Evolutionary conservation across 73 alveolate genomes (phyloP).

Genomic region (Urostyla sp.): DNA sequence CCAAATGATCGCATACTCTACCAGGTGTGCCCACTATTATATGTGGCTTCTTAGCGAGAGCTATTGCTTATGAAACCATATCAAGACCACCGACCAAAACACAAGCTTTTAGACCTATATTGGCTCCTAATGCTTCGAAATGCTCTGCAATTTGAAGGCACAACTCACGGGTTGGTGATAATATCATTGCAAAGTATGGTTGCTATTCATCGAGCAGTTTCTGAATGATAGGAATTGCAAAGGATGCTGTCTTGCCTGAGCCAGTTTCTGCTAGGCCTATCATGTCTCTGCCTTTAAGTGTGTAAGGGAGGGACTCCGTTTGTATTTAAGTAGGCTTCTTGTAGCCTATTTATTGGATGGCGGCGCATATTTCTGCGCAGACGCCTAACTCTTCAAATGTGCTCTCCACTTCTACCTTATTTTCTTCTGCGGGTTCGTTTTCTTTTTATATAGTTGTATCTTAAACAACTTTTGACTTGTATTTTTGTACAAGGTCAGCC

Average conservation of each 20-base stretch:
- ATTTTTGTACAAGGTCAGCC: neutral
- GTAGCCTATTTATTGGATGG: conserved; percentile 81
- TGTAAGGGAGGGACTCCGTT: conserved; percentile 89
- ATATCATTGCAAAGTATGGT: conserved; percentile 87
- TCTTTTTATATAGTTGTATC: neutral
- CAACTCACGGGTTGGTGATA: conserved; percentile 98
- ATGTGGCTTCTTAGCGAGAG: conserved; percentile 98
- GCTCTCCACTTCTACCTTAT: conserved; percentile 4
- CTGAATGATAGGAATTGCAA: conserved; percentile 92
- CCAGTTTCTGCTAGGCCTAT: conserved; percentile 98
- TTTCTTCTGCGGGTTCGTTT: conserved; percentile 21
- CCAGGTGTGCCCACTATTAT: conserved; percentile 99
- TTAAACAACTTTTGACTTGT: neutral
- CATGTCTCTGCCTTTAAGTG: conserved; percentile 89
- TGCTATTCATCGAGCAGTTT: conserved; percentile 84
- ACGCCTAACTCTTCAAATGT: conserved; percentile 91
- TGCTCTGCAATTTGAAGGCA: conserved; percentile 94
- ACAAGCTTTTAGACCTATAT: conserved; percentile 90
- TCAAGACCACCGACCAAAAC: conserved; percentile 98
- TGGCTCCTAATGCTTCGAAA: conserved; percentile 93
- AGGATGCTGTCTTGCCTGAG: conserved; percentile 96
- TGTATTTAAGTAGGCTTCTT: conserved; percentile 91
- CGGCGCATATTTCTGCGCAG: conserved; percentile 92
- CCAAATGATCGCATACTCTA: conserved; percentile 97
- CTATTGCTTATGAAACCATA: conserved; percentile 96